phyloP scores from a whole-genome alignment of 352 stramenopile species.

The Saprolegnia diclina region DNA sequence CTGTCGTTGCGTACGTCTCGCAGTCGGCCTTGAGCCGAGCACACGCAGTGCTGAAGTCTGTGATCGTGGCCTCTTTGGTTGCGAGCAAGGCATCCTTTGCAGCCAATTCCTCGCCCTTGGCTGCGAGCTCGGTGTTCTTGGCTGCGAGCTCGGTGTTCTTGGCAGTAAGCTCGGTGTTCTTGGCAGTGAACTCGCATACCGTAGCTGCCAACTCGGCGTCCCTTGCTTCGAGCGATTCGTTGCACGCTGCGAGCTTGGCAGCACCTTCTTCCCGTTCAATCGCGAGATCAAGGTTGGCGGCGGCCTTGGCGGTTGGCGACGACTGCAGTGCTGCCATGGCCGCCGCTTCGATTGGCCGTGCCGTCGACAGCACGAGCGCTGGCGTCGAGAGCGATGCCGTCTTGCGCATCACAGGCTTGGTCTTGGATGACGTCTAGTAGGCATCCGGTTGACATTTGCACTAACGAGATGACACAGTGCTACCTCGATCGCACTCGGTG shows the following conservation, averaged over 20 bases:
- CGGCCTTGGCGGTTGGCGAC: neutral
- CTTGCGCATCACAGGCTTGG: no score
- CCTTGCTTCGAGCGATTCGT: no score
- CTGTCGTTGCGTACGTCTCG: constrained; percentile 16
- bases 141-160: neutral
- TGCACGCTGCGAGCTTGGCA: no score
- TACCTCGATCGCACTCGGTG: no score
- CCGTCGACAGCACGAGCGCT: neutral
- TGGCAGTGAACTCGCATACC: neutral
- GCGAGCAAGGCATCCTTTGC: neutral
- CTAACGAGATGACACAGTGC: no score
- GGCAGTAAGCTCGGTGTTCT: neutral
- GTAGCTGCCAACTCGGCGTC: no score
- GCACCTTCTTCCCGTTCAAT: no score
- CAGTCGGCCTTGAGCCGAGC: constrained; percentile 19
- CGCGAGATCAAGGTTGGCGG: neutral
- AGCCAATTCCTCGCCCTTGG: neutral
- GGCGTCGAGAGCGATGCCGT: neutral
- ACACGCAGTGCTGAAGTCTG: constrained; percentile 16
- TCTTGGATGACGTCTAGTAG: no score
- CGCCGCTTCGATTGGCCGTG: neutral
- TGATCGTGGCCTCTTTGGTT: neutral
- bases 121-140: neutral
- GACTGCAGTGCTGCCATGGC: neutral
- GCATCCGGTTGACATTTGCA: no score